Evolutionary conservation across 2,329 filamentous ascomycete genomes (phyloP), one percentile per base, ranked within the genome.

Genomic region (Magnaporthiopsis incrustans): DNA sequence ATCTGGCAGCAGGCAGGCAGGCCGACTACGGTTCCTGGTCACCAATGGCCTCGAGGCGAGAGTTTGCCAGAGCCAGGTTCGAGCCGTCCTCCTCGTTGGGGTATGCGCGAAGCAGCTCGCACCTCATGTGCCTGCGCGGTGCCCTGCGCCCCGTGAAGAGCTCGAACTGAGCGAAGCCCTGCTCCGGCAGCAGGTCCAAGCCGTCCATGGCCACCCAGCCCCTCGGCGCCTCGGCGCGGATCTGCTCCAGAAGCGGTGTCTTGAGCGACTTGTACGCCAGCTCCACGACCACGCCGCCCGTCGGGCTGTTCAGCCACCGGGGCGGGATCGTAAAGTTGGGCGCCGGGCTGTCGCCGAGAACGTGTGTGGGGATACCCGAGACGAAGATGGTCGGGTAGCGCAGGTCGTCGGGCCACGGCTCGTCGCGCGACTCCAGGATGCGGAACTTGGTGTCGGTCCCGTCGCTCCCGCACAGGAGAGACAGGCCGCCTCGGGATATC

Each of bases 131-230:
- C 59, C 85, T 78, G 32, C 89, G 82, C 10, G 88, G 89, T 12
- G 88, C 88, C 69, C 87, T 82, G 62, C 88, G 80, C 0, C 89
- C 90, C 0, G 90, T 92, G 72, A 93, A 91, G 2, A 93, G 75
- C 74, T 94, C 90, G 70, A 93, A 94, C 70, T 93, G 90, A 1
- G 90, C 89, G 74, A 90, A 90, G 0, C 88, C 90, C 71, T 93
- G 90, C 72, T 93, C 90, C 0, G 89, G 89, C 18, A 94, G 75
- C 60, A 92, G 81, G 69, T 93, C 89, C 15, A 93, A 77, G 0
- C 90, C 90, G 70, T 92, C 89, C 74, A 92, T 85, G 25, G 89
- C 81, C 0, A 92, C 87, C 89, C 89, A 93, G 57, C 89, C 82
- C 67, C 82, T 78, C 64, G 85, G 77, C 26, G 85, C 79, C 72